Base-by-base conservation (phyloP, 352 stramenopile genomes). In the Globisporangium nagaii region DNA sequence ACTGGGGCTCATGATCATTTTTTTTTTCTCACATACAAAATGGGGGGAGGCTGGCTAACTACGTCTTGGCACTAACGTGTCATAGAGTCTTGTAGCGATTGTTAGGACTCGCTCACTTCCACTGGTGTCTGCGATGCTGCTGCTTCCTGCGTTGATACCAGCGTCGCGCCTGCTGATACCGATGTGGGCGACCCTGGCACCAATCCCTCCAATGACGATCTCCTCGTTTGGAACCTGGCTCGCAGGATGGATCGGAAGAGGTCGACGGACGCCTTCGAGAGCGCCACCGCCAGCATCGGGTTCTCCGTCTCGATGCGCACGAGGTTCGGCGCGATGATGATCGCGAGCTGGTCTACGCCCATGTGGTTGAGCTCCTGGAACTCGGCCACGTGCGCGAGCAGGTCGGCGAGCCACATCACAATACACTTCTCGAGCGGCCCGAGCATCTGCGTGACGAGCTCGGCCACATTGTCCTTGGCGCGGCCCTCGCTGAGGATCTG, bases 261-360 rank as follows among this genome's bases (percentile, higher is more conserved):
- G 37, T 90, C 71, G n/a, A 94, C 86, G n/a, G 68, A 71, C 8
- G 87, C 86, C 60, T 96, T 93, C 11, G 84, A 95, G 19, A 89
- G 63, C 22, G 83, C 72, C 9, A 96, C 79, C 9, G 85, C 85
- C n/a, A 90, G 77, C 72, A 90, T 93, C 6, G 83, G 79, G 59
- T 94, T 92, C 53, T 87, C 78, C 0, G 76, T 82, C 66, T 95
- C 82, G 32, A 95, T 86, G 27, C 80, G 77, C 46, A 95, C 85
- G 50, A 96, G 76, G 55, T 96, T 96, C 13, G 88, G 88, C 20
- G 81, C 79, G 50, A 96, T 90, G 52, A 95, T 73, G 59, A 96
- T 95, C 22, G 86, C 84, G 37, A 96, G 73, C 53, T 96, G 88
- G 50, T 94, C 85, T 19, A 91, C 71, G n/a, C 84, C 83, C 86